These are phyloP conservation scores for Ettlia oleoabundans DNA, from an alignment of 139 green algal genomes.

Conservation along the genomic window DNA sequence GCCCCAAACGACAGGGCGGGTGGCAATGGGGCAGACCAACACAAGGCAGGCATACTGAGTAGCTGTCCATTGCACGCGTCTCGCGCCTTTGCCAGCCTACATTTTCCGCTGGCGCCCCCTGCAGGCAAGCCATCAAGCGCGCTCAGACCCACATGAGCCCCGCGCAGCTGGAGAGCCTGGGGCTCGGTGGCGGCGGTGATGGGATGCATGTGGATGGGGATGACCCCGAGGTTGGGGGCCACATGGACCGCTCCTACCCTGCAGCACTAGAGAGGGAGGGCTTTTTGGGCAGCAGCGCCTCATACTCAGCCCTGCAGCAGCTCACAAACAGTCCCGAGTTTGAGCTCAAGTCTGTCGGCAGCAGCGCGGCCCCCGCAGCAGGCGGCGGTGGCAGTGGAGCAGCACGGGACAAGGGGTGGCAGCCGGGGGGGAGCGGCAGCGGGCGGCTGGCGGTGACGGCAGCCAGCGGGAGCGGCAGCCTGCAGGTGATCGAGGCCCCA, in stretches of 20 bases:
- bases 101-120: neutral
- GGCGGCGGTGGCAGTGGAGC: neutral
- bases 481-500: too few species aligned
- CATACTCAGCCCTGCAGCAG: neutral
- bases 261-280: slow-evolving; percentile 39
- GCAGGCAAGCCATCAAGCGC: slow-evolving; percentile 30
- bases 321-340: slow-evolving; percentile 5
- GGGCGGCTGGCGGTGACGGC: slow-evolving; percentile 11
- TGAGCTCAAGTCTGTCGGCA: slow-evolving; percentile 16
- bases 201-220: neutral
- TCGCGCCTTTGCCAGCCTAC: too few species aligned
- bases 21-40: too few species aligned
- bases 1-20: too few species aligned
- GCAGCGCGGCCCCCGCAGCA: neutral
- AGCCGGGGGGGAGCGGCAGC: neutral
- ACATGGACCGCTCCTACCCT: slow-evolving; percentile 13
- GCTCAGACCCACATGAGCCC: neutral
- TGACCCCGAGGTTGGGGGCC: neutral
- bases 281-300: slow-evolving; percentile 23
- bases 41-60: too few species aligned
- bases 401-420: neutral
- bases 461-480: slow-evolving; percentile 19
- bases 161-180: neutral
- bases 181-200: neutral
- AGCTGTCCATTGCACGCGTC: too few species aligned